phyloP scores from a whole-genome alignment of 2,329 filamentous ascomycete genomes.

The Aureobasidium sp. region DNA sequence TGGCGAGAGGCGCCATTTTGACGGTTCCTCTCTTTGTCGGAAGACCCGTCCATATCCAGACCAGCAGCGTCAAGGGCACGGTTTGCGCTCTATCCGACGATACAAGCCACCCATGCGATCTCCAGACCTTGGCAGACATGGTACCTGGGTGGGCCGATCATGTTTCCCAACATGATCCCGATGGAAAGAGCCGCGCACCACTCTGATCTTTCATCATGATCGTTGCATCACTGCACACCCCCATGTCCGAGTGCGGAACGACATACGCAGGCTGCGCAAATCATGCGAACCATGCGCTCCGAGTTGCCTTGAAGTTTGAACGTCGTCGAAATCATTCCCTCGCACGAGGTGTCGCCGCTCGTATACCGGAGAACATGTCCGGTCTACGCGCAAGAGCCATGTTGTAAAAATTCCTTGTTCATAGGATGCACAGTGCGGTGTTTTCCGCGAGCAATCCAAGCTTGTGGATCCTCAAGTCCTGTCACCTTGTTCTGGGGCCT shows the following conservation, averaged over 20 bases:
- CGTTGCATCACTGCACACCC: neutral
- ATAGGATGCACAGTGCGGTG: neutral
- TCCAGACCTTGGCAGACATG: conserved; percentile 1
- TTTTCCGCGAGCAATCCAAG: neutral
- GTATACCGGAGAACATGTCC: neutral
- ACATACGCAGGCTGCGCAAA: neutral
- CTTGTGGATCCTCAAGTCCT: neutral
- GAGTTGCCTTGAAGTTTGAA: neutral
- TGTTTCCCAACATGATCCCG: neutral
- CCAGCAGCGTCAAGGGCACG: neutral
- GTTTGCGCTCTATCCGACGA: neutral
- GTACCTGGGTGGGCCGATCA: neutral
- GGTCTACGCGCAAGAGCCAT: neutral
- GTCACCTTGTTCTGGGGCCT: neutral
- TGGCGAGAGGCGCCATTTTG: neutral
- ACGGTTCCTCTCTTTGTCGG: too few relatives aligned
- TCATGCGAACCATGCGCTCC: neutral
- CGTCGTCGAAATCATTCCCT: neutral
- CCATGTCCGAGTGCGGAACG: neutral
- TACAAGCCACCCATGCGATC: neutral
- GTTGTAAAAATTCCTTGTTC: neutral
- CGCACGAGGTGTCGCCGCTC: neutral
- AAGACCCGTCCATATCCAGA: neutral
- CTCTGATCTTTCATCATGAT: neutral
- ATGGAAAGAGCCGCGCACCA: neutral